phyloP scores from a whole-genome alignment of 805 yeast species.

The Yamadazyma nakazawae region DNA sequence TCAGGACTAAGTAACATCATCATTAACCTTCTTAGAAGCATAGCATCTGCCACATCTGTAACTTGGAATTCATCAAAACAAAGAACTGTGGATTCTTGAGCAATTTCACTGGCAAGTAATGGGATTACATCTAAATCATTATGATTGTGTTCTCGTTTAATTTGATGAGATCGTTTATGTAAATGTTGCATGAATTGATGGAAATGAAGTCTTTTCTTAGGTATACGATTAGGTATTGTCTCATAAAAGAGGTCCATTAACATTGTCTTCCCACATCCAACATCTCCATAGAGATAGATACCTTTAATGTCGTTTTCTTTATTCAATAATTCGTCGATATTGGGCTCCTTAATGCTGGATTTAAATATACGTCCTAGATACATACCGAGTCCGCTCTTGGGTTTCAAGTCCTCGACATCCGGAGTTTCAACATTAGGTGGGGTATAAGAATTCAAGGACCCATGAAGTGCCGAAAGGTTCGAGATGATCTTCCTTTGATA shows the following conservation, averaged over 20 bases:
- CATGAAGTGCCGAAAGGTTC: slow-evolving; percentile 58
- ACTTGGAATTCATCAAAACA: slow-evolving; percentile 98
- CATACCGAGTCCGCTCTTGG: slow-evolving; percentile 44
- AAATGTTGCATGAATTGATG: slow-evolving; percentile 96
- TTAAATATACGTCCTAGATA: slow-evolving; percentile 21
- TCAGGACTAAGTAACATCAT: slow-evolving; percentile 63
- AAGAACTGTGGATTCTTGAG: slow-evolving; percentile 68
- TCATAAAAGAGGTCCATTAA: slow-evolving; percentile 91
- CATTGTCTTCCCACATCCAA: slow-evolving; percentile 98
- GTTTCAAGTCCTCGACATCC: slow-evolving; percentile 46
- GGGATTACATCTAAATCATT: slow-evolving; percentile 79
- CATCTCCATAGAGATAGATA: slow-evolving; percentile 92
- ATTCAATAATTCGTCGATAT: slow-evolving; percentile 10
- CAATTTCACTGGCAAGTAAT: slow-evolving; percentile 75
- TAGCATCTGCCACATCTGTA: slow-evolving; percentile 97
- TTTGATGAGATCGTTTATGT: slow-evolving; percentile 81
- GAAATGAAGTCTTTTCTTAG: slow-evolving; percentile 83
- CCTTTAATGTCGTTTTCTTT: slow-evolving; percentile 58
- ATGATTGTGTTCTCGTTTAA: slow-evolving; percentile 54
- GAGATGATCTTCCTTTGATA: slow-evolving; percentile 75
- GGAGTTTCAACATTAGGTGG: slow-evolving; percentile 65
- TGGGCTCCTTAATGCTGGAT: slow-evolving; percentile 7
- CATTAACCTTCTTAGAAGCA: slow-evolving; percentile 79
- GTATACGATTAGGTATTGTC: slow-evolving; percentile 73
- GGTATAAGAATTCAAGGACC: slow-evolving; percentile 47